phyloP scores from a whole-genome alignment of 2,329 filamentous ascomycete species.

The Colletotrichum sp. region DNA sequence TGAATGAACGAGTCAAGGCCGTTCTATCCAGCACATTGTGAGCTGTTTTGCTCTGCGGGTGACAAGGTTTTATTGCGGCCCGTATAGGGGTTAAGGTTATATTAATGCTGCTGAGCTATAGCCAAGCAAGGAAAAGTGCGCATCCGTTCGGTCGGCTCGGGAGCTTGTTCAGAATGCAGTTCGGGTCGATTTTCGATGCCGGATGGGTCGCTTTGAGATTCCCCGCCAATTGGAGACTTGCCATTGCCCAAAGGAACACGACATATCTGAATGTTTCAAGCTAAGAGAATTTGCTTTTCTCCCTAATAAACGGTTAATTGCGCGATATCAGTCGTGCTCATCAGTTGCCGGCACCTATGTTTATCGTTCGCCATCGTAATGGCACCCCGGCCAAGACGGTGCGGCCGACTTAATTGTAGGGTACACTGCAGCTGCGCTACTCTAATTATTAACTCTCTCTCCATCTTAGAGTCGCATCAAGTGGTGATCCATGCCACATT shows the following conservation, averaged over 20 bases:
- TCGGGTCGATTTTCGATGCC: background rate
- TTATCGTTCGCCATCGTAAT: background rate
- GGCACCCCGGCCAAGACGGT: background rate
- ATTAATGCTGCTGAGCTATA: background rate
- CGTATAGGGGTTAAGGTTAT: background rate
- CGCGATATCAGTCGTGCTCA: background rate
- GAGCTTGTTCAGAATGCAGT: background rate
- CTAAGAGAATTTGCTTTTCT: background rate
- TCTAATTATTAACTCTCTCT: background rate
- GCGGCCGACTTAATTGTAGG: background rate
- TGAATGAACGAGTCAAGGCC: background rate
- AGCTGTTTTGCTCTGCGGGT: background rate
- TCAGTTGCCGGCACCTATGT: background rate
- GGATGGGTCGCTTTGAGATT: background rate
- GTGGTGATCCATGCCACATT: background rate
- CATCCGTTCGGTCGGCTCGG: background rate
- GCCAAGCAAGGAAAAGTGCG: background rate
- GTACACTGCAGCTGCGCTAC: background rate
- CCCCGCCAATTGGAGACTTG: background rate
- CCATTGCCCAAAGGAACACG: background rate
- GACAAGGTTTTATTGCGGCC: background rate
- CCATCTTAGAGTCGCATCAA: background rate
- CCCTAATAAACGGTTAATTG: background rate
- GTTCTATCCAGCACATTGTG: background rate
- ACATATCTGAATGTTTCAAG: background rate